Percentiles rank a stretch among this genome's conserved stretches.
Conservation (phyloP, 768 basidiomycete genomes). For the Polyporus arcularius region DNA sequence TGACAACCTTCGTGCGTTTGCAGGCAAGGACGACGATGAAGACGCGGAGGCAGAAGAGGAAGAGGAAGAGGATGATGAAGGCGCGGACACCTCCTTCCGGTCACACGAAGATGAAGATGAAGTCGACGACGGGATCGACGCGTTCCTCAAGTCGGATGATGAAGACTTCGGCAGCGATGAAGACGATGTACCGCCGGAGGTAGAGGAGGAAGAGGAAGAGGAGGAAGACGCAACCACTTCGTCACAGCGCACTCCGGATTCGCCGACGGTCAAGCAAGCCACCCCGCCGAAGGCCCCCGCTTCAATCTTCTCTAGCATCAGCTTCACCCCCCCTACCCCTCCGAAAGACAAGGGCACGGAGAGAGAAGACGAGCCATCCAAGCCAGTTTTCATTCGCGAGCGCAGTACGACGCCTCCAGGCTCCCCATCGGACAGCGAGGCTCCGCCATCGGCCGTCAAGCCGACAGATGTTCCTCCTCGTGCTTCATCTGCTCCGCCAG, state of each 20-base stretch:
- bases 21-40: slow-evolving; percentile 11
- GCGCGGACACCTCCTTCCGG: slow-evolving; percentile 3
- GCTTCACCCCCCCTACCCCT: not conserved
- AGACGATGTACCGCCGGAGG: slow-evolving; percentile 20
- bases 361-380: slow-evolving; percentile 1
- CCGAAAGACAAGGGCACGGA: slow-evolving; percentile 1
- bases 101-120: slow-evolving; percentile 15
- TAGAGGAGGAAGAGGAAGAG: slow-evolving; percentile 29
- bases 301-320: slow-evolving; percentile 1
- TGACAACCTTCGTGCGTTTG: not conserved
- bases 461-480: slow-evolving; percentile 17
- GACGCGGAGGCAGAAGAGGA: slow-evolving; percentile 6
- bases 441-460: slow-evolving; percentile 46
- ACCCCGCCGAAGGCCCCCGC: slow-evolving; percentile 23
- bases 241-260: slow-evolving; percentile 2
- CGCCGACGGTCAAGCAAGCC: slow-evolving; percentile 26
- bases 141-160: slow-evolving; percentile 30
- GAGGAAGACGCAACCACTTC: slow-evolving; percentile 21
- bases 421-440: slow-evolving; percentile 9
- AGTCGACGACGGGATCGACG: slow-evolving; percentile 27
- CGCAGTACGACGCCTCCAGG: slow-evolving; percentile 7
- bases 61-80: slow-evolving; percentile 16
- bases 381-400: not conserved
- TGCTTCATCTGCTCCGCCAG: slow-evolving; percentile 35
- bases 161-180: slow-evolving; percentile 23